Percentiles rank a stretch among this genome's conserved stretches.
These are phyloP conservation scores for Tieghemostelium lacteum DNA, from an alignment of 78 protist genomes.

Conservation along the genomic window DNA sequence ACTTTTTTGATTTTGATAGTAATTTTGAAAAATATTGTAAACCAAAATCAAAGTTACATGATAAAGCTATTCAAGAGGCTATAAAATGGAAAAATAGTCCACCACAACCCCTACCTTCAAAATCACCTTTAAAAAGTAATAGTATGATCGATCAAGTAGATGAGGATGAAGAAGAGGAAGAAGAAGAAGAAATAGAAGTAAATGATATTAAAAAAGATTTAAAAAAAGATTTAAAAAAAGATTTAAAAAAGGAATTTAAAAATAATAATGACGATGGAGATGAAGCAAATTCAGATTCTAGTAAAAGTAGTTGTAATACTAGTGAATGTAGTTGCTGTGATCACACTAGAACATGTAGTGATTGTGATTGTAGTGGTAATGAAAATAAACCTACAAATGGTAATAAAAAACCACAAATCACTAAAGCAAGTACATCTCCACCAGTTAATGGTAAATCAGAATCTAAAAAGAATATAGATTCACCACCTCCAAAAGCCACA, in stretches of 20 bases:
- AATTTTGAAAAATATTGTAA: neutral
- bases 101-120: neutral
- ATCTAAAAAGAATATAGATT: no score
- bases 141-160: neutral
- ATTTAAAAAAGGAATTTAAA: neutral
- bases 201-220: neutral
- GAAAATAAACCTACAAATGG: no score
- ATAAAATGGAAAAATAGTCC: neutral
- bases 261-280: neutral
- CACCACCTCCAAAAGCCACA: no score
- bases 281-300: neutral
- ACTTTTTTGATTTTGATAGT: neutral
- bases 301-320: no score
- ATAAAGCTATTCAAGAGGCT: neutral
- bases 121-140: neutral
- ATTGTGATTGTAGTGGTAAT: no score
- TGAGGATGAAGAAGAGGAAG: neutral
- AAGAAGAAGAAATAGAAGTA: constrained; percentile 9
- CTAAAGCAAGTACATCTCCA: no score
- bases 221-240: neutral
- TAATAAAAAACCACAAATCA: no score
- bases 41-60: neutral
- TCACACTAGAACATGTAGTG: no score
- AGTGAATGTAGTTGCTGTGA: no score
- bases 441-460: no score